A percentile compares a stretch with the other conserved stretches of the same genome.
These are phyloP conservation scores for Mrakia frigida DNA, from an alignment of 768 basidiomycete genomes.

Conservation along the genomic window DNA sequence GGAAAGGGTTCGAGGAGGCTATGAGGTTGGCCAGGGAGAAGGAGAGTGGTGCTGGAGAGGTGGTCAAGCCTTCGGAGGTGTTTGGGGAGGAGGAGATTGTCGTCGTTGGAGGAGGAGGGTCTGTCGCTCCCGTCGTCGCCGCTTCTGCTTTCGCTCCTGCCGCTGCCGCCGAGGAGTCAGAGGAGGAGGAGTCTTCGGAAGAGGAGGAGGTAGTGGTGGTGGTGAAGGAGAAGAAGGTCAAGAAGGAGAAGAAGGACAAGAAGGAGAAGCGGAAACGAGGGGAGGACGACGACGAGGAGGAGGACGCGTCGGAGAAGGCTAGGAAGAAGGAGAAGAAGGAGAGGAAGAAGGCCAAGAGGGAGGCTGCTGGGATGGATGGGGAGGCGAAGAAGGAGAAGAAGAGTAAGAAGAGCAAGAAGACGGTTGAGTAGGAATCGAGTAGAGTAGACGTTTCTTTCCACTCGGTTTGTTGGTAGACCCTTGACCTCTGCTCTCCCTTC, in stretches of 20 bases:
- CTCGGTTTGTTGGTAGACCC: too few relatives aligned
- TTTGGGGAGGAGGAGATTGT: conserved; percentile 19
- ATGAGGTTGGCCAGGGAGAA: conserved; percentile 1
- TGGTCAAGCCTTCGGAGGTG: too few relatives aligned
- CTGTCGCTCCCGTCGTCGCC: background rate
- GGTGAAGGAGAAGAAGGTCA: conserved; percentile 26
- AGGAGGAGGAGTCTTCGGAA: background rate
- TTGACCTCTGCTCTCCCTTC: background rate
- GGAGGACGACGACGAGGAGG: conserved; percentile 9
- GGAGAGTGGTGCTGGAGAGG: background rate
- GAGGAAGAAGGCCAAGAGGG: background rate
- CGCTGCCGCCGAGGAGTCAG: background rate
- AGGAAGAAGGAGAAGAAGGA: conserved; percentile 26
- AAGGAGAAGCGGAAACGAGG: conserved; percentile 24
- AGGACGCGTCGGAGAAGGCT: conserved; percentile 9
- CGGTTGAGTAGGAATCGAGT: too few relatives aligned
- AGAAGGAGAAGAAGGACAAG: conserved; percentile 17
- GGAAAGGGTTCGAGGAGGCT: conserved; percentile 19
- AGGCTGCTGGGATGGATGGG: conserved; percentile 1
- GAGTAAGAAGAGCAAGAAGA: conserved; percentile 24
- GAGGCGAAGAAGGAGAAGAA: conserved; percentile 32
- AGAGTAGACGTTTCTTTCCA: conserved; percentile 26
- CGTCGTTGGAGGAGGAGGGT: conserved; percentile 8
- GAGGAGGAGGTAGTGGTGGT: background rate
- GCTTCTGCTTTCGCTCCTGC: background rate